Evolutionary conservation across 495 filamentous ascomycete genomes (phyloP), one percentile per base, ranked within the genome.

Genomic region (Chaetomium cochliodes): DNA sequence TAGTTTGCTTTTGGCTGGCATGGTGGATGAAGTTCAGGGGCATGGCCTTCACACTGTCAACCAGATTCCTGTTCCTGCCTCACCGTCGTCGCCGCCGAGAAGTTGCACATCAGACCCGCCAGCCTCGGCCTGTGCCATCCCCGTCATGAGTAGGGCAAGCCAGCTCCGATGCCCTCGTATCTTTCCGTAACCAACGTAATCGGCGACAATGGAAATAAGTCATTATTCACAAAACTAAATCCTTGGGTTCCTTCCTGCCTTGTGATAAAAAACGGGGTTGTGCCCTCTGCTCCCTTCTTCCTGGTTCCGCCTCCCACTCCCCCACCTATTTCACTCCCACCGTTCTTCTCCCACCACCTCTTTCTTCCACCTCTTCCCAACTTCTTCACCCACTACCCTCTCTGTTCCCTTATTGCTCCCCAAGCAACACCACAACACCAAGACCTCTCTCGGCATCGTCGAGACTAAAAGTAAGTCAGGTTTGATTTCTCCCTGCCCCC

Each of bases 81-180:
- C n/a, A 13, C 6, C 15, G 20, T 60, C 22, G 33, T 13, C 44
- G 15, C 1, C 20, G n/a, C 47, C 12, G 49, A 7, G 22, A 42
- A 42, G 2, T 18, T 15, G 16, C 47, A 44, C 23, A 3, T 15
- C 16, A 20, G 37, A n/a, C 60, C 22, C 23, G 22, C 20, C 15
- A 1, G 23, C 3, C 60, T 2, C 50, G 60, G 60, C 9, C 50
- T 54, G 49, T 62, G 49, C 60, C 49, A 54, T 7, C 33, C 16
- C 50, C 22, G 37, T 28, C 37, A 20, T 26, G 50, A 20, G 20
- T 30, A 26, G 25, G 25, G 28, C 46, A 37, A 51, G 8, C 23
- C 6, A 26, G 6, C 33, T 16, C 37, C 18, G 23, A 15, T 44
- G 22, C 16, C 15, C 22, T 39, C 58, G 22, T 30, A 22, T 12